Conservation (phyloP, 371 early-diverging fungal genomes). For the Apophysomyces elegans region DNA sequence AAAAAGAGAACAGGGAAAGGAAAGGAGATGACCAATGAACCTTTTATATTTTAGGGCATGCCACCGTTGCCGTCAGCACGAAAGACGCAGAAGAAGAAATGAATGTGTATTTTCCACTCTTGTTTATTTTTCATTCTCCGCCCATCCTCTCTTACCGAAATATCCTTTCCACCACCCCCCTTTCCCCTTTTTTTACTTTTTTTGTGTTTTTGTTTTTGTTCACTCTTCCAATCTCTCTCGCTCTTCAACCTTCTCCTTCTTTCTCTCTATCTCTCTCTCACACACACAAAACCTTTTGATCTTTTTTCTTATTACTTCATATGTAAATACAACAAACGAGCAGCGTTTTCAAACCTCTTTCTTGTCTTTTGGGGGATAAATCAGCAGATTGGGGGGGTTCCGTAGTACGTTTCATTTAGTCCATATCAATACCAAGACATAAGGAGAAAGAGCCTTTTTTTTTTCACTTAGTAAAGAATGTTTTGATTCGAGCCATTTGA, state of each 20-base stretch:
- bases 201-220: too few species aligned
- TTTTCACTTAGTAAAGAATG: too few species aligned
- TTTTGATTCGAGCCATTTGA: too few species aligned
- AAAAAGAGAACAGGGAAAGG: too few species aligned
- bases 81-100: conserved; percentile 8
- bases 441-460: too few species aligned
- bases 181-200: too few species aligned
- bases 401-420: too few species aligned
- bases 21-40: too few species aligned
- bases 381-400: too few species aligned
- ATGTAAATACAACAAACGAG: conserved; percentile 11
- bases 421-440: too few species aligned
- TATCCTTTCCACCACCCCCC: background rate
- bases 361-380: too few species aligned
- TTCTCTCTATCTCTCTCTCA: background rate
- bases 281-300: background rate
- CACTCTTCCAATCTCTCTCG: too few species aligned
- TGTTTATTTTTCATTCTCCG: conserved; percentile 2
- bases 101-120: background rate
- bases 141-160: background rate
- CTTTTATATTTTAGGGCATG: background rate
- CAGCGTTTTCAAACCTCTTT: conserved; percentile 3
- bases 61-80: conserved; percentile 5
- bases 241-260: background rate
- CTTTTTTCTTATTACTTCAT: conserved; percentile 4